Conservation (phyloP, 108 stramenopile species). For the Stephanodiscus triporus region DNA sequence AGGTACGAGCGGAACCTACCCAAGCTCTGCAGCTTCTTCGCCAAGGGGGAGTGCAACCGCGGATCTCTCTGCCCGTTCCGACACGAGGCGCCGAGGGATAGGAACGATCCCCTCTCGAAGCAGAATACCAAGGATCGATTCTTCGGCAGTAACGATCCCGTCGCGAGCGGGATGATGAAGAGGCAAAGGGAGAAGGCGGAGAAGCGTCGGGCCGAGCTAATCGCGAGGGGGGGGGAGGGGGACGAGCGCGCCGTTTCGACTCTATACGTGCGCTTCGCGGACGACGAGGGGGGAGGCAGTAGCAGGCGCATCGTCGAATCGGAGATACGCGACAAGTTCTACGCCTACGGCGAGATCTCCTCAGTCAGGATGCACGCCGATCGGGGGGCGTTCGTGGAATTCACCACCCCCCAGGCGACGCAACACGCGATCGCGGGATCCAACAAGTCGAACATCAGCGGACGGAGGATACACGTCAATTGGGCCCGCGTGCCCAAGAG, state of each 20-base stretch:
- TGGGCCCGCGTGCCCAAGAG: slow-evolving; percentile 90
- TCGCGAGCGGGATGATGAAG: slow-evolving; percentile 85
- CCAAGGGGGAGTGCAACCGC: slow-evolving; percentile 94
- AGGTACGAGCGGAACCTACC: slow-evolving; percentile 95
- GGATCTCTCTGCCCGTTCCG: slow-evolving; percentile 95
- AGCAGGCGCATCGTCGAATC: slow-evolving; percentile 52
- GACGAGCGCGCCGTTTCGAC: slow-evolving; percentile 78
- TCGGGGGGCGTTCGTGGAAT: slow-evolving; percentile 89
- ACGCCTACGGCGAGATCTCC: slow-evolving; percentile 82
- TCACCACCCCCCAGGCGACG: slow-evolving; percentile 81
- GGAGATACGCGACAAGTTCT: slow-evolving; percentile 80
- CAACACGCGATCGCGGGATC: slow-evolving; percentile 82
- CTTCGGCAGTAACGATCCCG: slow-evolving; percentile 93
- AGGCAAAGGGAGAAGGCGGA: slow-evolving; percentile 53
- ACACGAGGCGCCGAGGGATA: slow-evolving; percentile 96
- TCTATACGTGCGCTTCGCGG: slow-evolving; percentile 76
- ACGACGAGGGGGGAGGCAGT: slow-evolving; percentile 64
- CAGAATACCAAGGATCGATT: slow-evolving; percentile 96
- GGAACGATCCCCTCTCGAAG: slow-evolving; percentile 88
- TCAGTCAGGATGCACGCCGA: slow-evolving; percentile 82
- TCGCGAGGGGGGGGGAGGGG: slow-evolving; percentile 65
- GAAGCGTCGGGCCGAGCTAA: slow-evolving; percentile 63
- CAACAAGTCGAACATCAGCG: slow-evolving; percentile 65
- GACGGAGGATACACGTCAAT: slow-evolving; percentile 63
- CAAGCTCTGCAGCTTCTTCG: slow-evolving; percentile 96